Evolutionary conservation across 306 rosid species (phyloP), one percentile per base, ranked within the genome.

Genomic region (Lathyrus aphaca): DNA sequence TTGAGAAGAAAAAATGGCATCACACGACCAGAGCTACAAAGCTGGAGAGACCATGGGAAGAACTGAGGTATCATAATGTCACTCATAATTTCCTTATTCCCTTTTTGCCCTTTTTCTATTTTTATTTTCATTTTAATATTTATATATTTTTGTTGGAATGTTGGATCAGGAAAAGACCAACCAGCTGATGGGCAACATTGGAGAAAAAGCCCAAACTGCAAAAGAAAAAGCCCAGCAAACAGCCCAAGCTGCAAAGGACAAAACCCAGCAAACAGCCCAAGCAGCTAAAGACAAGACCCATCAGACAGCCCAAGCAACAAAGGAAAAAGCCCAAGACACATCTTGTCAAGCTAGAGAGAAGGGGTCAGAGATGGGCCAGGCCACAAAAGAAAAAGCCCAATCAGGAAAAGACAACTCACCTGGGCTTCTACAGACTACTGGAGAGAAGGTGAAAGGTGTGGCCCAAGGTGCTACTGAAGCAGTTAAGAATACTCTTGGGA

Each of bases 1-100:
- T 30, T 35, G 54, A 66, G 40, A 73, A 68, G 42, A 62, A 77
- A 77, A 77, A 12, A 90, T 89, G 96, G 77, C 90, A 37, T 80
- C 89, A 50, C 82, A 48, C 5, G 67, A 83, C 0, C 85, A 80
- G 50, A 60, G 77, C 30, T 71, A 63, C 51, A 64, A 3, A 66
- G 83, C 80, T 38, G 89, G 86, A 38, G 96, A 85, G 71, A 64
- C 88, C 73, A 82, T 29, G 77, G 91, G 88, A 49, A 78, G 30
- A 80, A 75, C 77, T 72, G 60, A 80, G 91, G 93, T 85, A 61
- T 40, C 3, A 17, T 35, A 25, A 17, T 27, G 3, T 15, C 15
- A 32, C 35, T 56, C 10, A 56, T 19, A 57, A 57, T n/a, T 53
- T 21, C n/a, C 10, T 10, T 53, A 35, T 35, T 35, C 39, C 39